A percentile compares a stretch with the other conserved stretches of the same genome.
These are phyloP conservation scores for Wickerhamomyces chaumierensis DNA, from an alignment of 805 yeast genomes.

Conservation along the genomic window DNA sequence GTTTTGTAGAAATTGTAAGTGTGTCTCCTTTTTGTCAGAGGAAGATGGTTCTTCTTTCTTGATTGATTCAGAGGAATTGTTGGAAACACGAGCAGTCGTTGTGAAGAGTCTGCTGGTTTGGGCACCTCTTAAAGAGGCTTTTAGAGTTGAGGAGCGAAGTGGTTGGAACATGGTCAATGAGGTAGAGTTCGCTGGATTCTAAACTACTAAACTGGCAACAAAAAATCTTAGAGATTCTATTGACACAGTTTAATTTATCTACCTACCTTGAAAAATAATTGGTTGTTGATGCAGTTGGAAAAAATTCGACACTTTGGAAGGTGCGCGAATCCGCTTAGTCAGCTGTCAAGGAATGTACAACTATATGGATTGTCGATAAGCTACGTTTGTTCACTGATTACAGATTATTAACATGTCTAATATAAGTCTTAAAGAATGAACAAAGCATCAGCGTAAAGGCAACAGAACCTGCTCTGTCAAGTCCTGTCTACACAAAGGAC, in stretches of 20 bases:
- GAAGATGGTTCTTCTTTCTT: background rate
- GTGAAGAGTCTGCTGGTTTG: background rate
- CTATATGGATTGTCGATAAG: too few species aligned
- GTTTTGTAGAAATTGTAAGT: conserved; percentile 36
- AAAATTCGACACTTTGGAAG: too few species aligned
- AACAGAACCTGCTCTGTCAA: conserved; percentile 26
- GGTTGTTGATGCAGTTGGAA: too few species aligned
- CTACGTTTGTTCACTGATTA: too few species aligned
- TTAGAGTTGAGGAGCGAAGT: background rate
- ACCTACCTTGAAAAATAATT: too few species aligned
- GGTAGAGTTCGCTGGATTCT: background rate
- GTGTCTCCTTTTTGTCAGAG: conserved; percentile 14
- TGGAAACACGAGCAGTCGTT: background rate
- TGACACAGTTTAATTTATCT: too few species aligned
- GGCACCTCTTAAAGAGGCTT: background rate
- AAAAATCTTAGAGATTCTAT: too few species aligned
- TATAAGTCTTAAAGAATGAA: too few species aligned
- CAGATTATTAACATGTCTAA: too few species aligned
- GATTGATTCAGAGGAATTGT: background rate
- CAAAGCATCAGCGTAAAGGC: conserved; percentile 16
- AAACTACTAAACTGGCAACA: too few species aligned
- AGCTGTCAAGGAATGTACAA: too few species aligned
- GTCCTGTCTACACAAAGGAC: conserved; percentile 81
- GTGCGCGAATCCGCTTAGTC: too few species aligned
- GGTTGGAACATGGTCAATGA: background rate